Evolutionary conservation across 768 basidiomycete genomes (phyloP).

Genomic region (Collybia sordida): DNA sequence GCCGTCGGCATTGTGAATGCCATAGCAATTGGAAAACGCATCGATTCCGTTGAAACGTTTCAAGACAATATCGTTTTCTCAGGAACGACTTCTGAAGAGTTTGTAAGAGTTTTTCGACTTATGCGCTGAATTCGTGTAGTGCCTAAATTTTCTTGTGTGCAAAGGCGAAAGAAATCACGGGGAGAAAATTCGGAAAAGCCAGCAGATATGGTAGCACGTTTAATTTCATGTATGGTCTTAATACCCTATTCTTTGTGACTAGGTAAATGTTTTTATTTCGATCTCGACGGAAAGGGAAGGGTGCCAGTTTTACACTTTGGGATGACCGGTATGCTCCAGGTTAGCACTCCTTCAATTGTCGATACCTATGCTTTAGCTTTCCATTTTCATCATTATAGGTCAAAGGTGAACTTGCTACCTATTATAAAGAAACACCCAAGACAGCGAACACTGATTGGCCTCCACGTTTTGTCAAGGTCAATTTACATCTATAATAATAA

Average conservation of each 20-base stretch:
- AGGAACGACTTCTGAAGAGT: conserved; percentile 53
- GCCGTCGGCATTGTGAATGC: conserved; percentile 56
- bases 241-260: neutral
- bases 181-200: conserved; percentile 45
- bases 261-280: conserved; percentile 65
- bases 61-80: conserved; percentile 67
- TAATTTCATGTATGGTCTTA: neutral
- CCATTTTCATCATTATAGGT: conserved; percentile 27
- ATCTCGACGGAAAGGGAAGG: conserved; percentile 58
- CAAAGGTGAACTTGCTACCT: conserved; percentile 45
- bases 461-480: conserved; percentile 65
- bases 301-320: conserved; percentile 78
- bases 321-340: conserved; percentile 85
- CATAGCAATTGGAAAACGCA: conserved; percentile 51
- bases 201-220: conserved; percentile 49
- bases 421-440: conserved; percentile 48
- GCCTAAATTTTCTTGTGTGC: conserved; percentile 5
- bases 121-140: too few species aligned
- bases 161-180: conserved; percentile 55
- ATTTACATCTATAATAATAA: neutral
- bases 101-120: conserved; percentile 42
- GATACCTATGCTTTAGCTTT: neutral
- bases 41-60: conserved; percentile 54
- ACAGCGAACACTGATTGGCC: conserved; percentile 54
- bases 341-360: conserved; percentile 13